phyloP scores from a whole-genome alignment of 139 green algal genomes.

The Pleodorina starrii region DNA sequence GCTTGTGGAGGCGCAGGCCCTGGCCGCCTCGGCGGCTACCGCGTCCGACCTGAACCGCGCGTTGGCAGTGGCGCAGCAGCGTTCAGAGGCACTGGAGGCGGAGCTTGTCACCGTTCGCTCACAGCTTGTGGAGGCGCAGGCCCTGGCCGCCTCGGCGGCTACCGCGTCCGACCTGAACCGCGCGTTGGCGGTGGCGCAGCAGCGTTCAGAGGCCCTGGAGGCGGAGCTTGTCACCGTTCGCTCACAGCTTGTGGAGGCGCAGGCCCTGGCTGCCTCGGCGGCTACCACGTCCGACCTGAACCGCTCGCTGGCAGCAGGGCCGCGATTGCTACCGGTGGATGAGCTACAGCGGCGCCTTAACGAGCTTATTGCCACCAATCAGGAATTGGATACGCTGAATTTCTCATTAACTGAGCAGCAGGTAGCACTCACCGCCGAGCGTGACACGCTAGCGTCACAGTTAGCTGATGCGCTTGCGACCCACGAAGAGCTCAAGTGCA shows the following conservation, averaged over 20 bases:
- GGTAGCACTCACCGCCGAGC: not conserved
- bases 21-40: too few relatives aligned
- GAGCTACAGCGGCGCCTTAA: conserved; percentile 63
- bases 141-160: too few relatives aligned
- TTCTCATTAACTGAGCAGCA: conserved; percentile 55
- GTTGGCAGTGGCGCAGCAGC: too few relatives aligned
- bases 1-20: too few relatives aligned
- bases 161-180: too few relatives aligned
- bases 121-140: conserved; percentile 31
- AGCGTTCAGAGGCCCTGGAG: too few relatives aligned
- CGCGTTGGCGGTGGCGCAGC: too few relatives aligned
- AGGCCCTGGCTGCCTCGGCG: not conserved
- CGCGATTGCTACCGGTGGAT: not conserved
- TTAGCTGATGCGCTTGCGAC: not conserved
- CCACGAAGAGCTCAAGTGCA: conserved; percentile 8
- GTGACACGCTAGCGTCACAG: not conserved
- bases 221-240: conserved; percentile 4
- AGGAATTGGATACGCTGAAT: conserved; percentile 61
- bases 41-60: too few relatives aligned
- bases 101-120: conserved; percentile 6
- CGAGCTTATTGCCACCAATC: conserved; percentile 21
- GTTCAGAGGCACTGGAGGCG: too few relatives aligned
- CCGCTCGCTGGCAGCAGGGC: not conserved
- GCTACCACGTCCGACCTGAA: not conserved
- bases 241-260: conserved; percentile 18